Evolutionary conservation across 139 green algal species (phyloP), one percentile per base, ranked within the genome.

Genomic region (Coelastrella sp.): DNA sequence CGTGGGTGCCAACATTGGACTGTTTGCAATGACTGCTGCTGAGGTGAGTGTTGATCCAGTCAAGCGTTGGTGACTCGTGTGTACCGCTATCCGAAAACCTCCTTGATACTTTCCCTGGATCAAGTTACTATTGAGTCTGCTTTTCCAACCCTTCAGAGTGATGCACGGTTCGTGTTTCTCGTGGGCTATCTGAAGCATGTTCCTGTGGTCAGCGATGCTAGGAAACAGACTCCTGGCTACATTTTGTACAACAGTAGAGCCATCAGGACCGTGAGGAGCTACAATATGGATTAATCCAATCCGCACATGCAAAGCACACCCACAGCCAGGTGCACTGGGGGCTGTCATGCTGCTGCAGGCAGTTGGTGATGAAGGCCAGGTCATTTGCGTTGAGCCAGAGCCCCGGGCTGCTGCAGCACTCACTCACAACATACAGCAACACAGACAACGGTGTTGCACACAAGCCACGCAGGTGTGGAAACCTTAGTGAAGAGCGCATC

Each of bases 1-100:
- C 88, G 89, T 96, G 3, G 94, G 94, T 4, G 93, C 87, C 58
- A 96, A 96, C 90, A 93, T 95, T 58, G 92, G 92, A 7, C 23
- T 96, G 60, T 96, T 96, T 80, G 66, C 90, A 7, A 32, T 88
- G 32, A 86, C 65, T 54, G 87, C 93, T 6, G 90, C 92, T 20
- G 80, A 93, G 11, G 32, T 74, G 14, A 68, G 79, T 3, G 20
- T 7, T 23, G 6, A 7, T 19, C 54, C 23, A 80, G 23, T 7
- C 79, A 7, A 54, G 19, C 7, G 7, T 71, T n/a, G 59, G 7
- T 56, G n/a, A 32, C 32, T 79, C 16, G 16, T 65, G 32, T 54
- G 57, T 23, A 71, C 61, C 61, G 11, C 61, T 13, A 19, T n/a
- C 14, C 54, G 14, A 7, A 84, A 10, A 68, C 7, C 60, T 59